Base-by-base conservation (phyloP, 495 filamentous ascomycete genomes). In the Penicillium goetzii region DNA sequence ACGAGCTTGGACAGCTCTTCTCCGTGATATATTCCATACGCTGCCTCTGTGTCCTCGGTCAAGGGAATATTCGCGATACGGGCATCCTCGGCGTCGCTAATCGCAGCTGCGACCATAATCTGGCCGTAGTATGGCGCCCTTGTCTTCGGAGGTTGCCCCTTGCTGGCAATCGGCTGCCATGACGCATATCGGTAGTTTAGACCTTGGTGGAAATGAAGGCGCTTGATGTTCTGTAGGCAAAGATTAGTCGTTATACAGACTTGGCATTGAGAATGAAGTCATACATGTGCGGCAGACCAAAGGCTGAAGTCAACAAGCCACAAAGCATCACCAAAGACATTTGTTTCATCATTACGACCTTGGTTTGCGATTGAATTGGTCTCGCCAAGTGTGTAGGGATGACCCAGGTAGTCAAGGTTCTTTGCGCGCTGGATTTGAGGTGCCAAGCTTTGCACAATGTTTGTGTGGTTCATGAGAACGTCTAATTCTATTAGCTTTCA, bases 131-230 rank as follows among this genome's bases (percentile, higher is more conserved):
- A 69, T 6, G 61, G 69, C 9, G 67, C 50, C 8, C 59, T 19
- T 7, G 69, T 69, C 11, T 58, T 38, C 8, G 63, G 64, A 2
- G 56, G 34, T 0, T 47, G 12, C 3, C 61, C 56, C 12, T 67
- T 60, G 36, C 50, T 61, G 1, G 19, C 8, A n/a, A 72, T 67
- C 1, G 69, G 66, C 36, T 72, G 66, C 69, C 69, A 69, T 1
- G 63, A 69, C 3, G 61, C 57, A 26, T 69, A 72, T 4, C 66
- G 61, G 36, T 71, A 71, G 45, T 68, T 56, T 2, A 64, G 61
- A 4, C 69, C 69, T 63, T 67, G 66, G 45, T 71, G 69, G 9
- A 71, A 66, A 14, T 71, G 56, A 11, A 69, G 60, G 19, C 69
- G 69, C 26, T 61, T 59, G 25, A 72, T 65, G 38, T 55, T 58